Conservation (phyloP, 2,329 filamentous ascomycete species). For the Penicillium janthinellum region DNA sequence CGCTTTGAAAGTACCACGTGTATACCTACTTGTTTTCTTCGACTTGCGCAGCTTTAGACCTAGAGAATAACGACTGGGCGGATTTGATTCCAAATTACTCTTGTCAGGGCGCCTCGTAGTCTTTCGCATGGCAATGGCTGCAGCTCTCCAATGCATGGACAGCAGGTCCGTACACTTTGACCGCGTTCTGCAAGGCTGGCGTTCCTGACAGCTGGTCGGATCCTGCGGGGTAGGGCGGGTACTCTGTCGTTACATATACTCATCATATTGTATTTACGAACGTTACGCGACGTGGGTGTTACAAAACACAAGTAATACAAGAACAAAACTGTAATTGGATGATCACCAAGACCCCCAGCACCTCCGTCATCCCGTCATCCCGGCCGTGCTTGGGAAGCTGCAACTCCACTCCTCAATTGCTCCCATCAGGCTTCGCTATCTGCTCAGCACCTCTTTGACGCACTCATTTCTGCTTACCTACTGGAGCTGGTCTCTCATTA, state of each 20-base stretch:
- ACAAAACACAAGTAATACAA: neutral
- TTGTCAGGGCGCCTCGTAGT: neutral
- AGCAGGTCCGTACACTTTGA: neutral
- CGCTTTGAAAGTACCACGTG: constrained; percentile 17
- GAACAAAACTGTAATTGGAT: neutral
- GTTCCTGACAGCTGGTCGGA: constrained; percentile 29
- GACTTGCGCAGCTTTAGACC: constrained; percentile 6
- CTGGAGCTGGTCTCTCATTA: constrained; percentile 24
- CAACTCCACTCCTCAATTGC: constrained; percentile 23
- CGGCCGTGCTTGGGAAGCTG: constrained; percentile 14
- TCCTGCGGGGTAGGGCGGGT: constrained; percentile 21
- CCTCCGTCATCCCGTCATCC: constrained; percentile 14
- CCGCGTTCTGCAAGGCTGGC: neutral
- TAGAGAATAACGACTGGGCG: neutral
- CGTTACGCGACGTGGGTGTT: too few species aligned
- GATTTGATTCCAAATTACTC: neutral
- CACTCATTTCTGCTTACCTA: constrained; percentile 10
- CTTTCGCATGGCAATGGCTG: neutral
- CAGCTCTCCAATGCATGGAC: neutral
- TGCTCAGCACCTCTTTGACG: neutral
- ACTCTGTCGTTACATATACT: neutral
- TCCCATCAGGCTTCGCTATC: constrained; percentile 7
- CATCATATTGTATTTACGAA: neutral
- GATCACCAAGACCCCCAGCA: neutral
- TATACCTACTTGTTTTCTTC: constrained; percentile 22